These are phyloP conservation scores for Meyerozyma carpophila DNA, from an alignment of 1,139 yeast species.

Conservation along the genomic window DNA sequence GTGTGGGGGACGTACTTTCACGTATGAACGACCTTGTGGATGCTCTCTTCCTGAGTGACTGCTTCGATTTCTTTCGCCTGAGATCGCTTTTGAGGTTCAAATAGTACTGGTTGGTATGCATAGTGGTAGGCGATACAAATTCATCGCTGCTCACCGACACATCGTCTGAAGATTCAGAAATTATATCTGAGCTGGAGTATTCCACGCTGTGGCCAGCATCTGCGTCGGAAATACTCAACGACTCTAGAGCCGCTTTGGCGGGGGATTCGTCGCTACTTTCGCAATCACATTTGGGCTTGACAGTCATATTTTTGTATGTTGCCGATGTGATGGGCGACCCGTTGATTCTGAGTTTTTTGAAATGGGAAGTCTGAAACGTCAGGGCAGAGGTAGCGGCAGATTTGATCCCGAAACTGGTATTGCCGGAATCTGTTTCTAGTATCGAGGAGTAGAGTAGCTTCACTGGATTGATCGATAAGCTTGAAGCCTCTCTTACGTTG, in stretches of 20 bases:
- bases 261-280: slow-evolving; percentile 1
- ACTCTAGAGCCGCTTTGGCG: slow-evolving; percentile 1
- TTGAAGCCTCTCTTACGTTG: slow-evolving; percentile 3
- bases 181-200: not conserved
- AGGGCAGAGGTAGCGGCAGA: slow-evolving; percentile 36
- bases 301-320: slow-evolving; percentile 13
- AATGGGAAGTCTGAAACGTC: slow-evolving; percentile 34
- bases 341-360: slow-evolving; percentile 39
- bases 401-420: slow-evolving; percentile 18
- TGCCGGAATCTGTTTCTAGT: slow-evolving; percentile 6
- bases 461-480: slow-evolving; percentile 9
- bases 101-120: slow-evolving; percentile 21
- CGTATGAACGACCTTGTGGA: slow-evolving; percentile 2
- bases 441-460: slow-evolving; percentile 13
- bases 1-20: slow-evolving; percentile 31
- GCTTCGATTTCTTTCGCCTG: slow-evolving; percentile 11
- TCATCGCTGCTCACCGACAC: slow-evolving; percentile 6
- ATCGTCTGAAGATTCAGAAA: not conserved
- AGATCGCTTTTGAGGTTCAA: slow-evolving; percentile 15
- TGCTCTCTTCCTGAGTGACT: slow-evolving; percentile 3
- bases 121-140: slow-evolving; percentile 8
- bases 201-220: not conserved
- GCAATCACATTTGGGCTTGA: slow-evolving; percentile 12
- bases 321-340: slow-evolving; percentile 35
- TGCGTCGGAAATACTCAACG: not conserved